Evolutionary conservation across 176 grass and related monocot species (phyloP).

Genomic region (Triticum dicoccoides): DNA sequence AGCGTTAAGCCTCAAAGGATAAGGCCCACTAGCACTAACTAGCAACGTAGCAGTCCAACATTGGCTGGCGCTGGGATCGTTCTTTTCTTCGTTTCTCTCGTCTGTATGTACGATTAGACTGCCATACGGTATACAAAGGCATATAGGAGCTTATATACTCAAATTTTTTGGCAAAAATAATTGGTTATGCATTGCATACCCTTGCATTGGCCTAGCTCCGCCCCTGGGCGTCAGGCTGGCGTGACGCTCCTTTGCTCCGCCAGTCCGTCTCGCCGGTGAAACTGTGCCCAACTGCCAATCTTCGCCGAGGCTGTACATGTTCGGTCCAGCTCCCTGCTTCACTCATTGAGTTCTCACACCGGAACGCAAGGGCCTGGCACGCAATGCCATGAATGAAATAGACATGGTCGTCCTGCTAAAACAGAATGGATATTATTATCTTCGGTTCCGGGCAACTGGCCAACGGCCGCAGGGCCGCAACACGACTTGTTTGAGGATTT

Average conservation of each 20-base stretch:
- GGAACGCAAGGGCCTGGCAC: not conserved
- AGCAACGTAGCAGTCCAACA: too few relatives aligned
- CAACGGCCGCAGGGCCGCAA: not conserved
- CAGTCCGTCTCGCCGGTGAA: not conserved
- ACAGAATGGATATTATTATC: not conserved
- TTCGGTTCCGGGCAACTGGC: not conserved
- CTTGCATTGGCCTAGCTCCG: too few relatives aligned
- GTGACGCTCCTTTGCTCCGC: not conserved
- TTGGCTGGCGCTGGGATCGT: too few relatives aligned
- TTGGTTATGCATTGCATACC: too few relatives aligned
- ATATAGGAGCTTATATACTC: too few relatives aligned
- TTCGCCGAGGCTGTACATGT: too few relatives aligned
- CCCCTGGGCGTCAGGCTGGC: not conserved
- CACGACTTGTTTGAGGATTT: constrained; percentile 4
- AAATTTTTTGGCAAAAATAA: too few relatives aligned
- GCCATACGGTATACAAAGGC: too few relatives aligned
- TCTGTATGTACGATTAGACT: too few relatives aligned
- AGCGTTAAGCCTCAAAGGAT: too few relatives aligned
- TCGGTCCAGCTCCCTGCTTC: not conserved
- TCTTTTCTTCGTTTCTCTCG: too few relatives aligned
- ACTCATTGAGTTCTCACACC: not conserved
- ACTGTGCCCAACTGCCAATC: not conserved
- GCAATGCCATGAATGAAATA: not conserved
- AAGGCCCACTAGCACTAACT: too few relatives aligned
- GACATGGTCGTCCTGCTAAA: not conserved